Evolutionary conservation across 1,284 basidiomycete genomes (phyloP).

Genomic region (Ustilago sp.): DNA sequence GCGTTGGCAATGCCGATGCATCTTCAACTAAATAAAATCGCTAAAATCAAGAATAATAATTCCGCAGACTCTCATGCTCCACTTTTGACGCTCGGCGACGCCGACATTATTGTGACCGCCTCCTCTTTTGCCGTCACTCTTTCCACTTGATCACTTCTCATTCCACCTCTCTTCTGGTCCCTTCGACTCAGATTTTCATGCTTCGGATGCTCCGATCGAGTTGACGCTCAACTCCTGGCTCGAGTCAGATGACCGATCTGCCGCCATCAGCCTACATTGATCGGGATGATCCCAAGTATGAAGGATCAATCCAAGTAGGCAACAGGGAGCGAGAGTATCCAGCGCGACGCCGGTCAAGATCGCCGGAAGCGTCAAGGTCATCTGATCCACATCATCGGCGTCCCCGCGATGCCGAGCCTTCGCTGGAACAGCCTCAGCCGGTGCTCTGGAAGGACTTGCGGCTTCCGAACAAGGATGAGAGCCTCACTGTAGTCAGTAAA

Average conservation of each 20-base stretch:
- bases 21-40: no score
- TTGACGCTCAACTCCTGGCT: neutral
- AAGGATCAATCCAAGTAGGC: neutral
- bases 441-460: slow-evolving; percentile 26
- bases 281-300: slow-evolving; percentile 19
- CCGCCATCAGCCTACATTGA: slow-evolving; percentile 18
- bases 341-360: slow-evolving; percentile 21
- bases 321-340: neutral
- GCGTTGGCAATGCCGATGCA: no score
- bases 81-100: no score
- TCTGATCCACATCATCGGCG: neutral
- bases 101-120: no score
- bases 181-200: neutral
- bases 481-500: neutral
- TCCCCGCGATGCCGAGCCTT: neutral
- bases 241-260: slow-evolving; percentile 11
- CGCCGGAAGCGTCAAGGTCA: neutral
- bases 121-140: no score
- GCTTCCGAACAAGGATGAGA: neutral
- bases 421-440: neutral
- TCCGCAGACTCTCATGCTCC: no score
- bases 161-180: neutral
- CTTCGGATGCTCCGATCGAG: slow-evolving; percentile 3
- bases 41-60: neutral
- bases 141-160: no score